Evolutionary conservation across 495 filamentous ascomycete genomes (phyloP).

Genomic region (Hyaloscypha variabilis): DNA sequence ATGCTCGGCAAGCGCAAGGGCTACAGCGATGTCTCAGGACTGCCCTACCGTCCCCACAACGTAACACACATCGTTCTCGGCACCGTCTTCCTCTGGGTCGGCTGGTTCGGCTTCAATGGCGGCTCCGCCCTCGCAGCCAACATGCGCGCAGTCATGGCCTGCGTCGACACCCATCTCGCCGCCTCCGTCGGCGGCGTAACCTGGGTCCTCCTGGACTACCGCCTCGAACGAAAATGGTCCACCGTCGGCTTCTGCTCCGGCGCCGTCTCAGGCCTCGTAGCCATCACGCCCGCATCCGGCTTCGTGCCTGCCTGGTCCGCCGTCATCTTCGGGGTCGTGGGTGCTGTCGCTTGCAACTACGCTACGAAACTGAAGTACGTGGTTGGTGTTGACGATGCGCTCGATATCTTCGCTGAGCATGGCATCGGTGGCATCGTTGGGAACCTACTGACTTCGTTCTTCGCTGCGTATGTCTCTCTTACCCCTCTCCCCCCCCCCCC

Average conservation of each 20-base stretch:
- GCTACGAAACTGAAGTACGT: conserved; percentile 95
- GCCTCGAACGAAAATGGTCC: conserved; percentile 95
- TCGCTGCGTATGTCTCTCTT: conserved; percentile 63
- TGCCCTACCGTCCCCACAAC: conserved; percentile 86
- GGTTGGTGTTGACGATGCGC: conserved; percentile 81
- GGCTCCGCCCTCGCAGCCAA: conserved; percentile 87
- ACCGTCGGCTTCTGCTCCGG: conserved; percentile 97
- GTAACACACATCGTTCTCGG: conserved; percentile 95
- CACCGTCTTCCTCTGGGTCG: conserved; percentile 98
- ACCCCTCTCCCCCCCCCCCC: neutral
- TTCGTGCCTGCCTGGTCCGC: conserved; percentile 89
- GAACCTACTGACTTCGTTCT: conserved; percentile 86
- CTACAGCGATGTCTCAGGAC: conserved; percentile 13
- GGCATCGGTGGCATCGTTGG: conserved; percentile 85
- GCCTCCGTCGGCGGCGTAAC: conserved; percentile 89
- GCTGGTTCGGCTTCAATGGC: conserved; percentile 99
- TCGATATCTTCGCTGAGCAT: conserved; percentile 95
- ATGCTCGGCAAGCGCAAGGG: conserved; percentile 74
- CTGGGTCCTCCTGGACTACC: conserved; percentile 94
- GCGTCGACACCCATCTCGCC: conserved; percentile 67
- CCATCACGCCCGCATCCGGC: conserved; percentile 88
- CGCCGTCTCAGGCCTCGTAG: conserved; percentile 86
- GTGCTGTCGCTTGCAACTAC: conserved; percentile 85
- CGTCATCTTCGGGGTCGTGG: conserved; percentile 85
- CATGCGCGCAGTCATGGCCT: conserved; percentile 80